Conservation (phyloP, 2,329 filamentous ascomycete genomes). For the Ophiocordyceps camponoti-leonardi region DNA sequence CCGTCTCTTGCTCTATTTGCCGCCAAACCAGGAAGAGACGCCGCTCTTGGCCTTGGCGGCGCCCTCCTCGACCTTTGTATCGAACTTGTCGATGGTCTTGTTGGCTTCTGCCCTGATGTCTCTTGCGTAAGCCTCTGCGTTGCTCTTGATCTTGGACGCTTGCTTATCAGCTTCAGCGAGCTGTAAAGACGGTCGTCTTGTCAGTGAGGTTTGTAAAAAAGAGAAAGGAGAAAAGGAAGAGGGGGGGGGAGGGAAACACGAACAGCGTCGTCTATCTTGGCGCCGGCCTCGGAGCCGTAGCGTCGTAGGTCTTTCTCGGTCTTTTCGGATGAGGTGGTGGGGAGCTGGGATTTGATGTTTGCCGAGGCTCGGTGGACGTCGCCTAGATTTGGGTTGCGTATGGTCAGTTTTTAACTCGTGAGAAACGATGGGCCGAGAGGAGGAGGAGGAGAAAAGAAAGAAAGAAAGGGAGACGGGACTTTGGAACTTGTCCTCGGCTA, state of each 20-base stretch:
- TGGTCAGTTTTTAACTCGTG: not conserved
- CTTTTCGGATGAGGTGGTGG: conserved; percentile 42
- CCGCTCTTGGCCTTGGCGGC: conserved; percentile 71
- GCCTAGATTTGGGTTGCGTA: conserved; percentile 30
- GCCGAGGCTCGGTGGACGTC: conserved; percentile 56
- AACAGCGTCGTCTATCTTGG: conserved; percentile 54
- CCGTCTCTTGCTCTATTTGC: not conserved
- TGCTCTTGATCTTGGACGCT: conserved; percentile 42
- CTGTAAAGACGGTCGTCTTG: too few relatives aligned
- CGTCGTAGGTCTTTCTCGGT: conserved; percentile 45
- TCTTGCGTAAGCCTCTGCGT: conserved; percentile 41
- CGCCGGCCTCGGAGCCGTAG: conserved; percentile 30
- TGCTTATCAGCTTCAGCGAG: conserved; percentile 43
- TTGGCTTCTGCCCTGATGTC: conserved; percentile 46
- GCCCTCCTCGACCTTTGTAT: conserved; percentile 64
- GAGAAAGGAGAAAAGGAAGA: not conserved
- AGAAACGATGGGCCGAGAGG: too few relatives aligned
- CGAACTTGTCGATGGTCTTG: conserved; percentile 66
- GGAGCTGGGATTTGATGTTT: conserved; percentile 48
- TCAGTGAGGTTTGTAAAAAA: too few relatives aligned
- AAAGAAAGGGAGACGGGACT: conserved; percentile 26
- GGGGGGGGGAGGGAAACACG: conserved; percentile 12
- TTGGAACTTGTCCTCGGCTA: conserved; percentile 74
- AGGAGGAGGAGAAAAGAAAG: not conserved
- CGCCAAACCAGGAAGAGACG: conserved; percentile 74